phyloP scores from a whole-genome alignment of 2,329 filamentous ascomycete species.

The Exophiala phaeomuriformis region DNA sequence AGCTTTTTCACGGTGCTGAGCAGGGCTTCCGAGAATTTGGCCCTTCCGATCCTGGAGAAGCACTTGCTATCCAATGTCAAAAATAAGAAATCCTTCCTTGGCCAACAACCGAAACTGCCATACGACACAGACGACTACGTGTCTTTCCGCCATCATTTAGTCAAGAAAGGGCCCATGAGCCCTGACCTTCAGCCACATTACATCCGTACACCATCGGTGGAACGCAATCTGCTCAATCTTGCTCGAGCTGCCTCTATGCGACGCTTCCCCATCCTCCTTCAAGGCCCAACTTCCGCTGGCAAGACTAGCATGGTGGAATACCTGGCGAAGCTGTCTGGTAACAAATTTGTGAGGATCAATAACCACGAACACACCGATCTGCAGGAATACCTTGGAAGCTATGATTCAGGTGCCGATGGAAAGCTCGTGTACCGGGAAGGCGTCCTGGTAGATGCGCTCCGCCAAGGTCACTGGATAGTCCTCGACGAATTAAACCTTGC shows the following conservation, averaged over 20 bases:
- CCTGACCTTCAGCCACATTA: conserved; percentile 75
- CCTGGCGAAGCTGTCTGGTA: conserved; percentile 89
- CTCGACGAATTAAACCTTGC: conserved; percentile 95
- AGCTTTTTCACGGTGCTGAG: conserved; percentile 88
- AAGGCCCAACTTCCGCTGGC: conserved; percentile 92
- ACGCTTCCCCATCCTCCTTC: conserved; percentile 86
- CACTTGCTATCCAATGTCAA: conserved; percentile 66
- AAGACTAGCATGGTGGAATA: conserved; percentile 99
- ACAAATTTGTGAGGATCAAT: conserved; percentile 97
- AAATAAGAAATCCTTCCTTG: conserved; percentile 65
- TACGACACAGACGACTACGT: conserved; percentile 71
- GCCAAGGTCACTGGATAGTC: conserved; percentile 95
- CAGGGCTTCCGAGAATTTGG: conserved; percentile 67
- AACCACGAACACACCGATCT: conserved; percentile 98
- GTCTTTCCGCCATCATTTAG: conserved; percentile 83
- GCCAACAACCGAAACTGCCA: conserved; percentile 69
- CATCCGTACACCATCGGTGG: conserved; percentile 92
- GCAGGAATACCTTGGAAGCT: conserved; percentile 94
- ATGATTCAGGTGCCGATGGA: conserved; percentile 77
- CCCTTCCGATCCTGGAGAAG: conserved; percentile 72
- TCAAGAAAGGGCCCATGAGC: conserved; percentile 63
- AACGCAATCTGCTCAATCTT: conserved; percentile 88
- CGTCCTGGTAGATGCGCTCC: conserved; percentile 81
- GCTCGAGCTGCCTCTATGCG: conserved; percentile 88
- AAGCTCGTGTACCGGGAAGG: conserved; percentile 88